Evolutionary conservation across 2,329 filamentous ascomycete species (phyloP), one percentile per base, ranked within the genome.

Genomic region (Epichloe bromicola): DNA sequence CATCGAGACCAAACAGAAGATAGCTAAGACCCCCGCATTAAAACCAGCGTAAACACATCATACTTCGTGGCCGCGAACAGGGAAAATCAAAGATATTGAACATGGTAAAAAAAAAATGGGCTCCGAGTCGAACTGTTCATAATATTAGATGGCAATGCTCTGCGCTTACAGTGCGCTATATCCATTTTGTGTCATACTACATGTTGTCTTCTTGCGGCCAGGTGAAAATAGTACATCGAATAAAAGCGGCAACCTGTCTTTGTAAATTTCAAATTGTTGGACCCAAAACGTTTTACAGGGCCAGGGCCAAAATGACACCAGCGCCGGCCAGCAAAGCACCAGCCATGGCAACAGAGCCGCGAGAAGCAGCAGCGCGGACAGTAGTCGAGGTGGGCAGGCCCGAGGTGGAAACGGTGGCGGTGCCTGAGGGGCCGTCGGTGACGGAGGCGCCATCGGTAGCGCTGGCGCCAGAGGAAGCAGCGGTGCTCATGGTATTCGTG

Each of bases 111-210:
- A 23, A 23, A 2, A 36, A 10, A 30, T 10, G 17, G n/a, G 14
- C 3, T 34, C 58, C 53, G 58, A 58, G 56, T 62, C 57, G 59
- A 62, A 62, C 42, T 54, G 26, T 56, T 54, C 63, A 59, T 57
- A 54, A 46, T 60, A 63, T 63, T 63, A 65, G 53, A 56, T 58
- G 59, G 55, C 56, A 56, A 3, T 60, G 62, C 62, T 61, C 57
- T 59, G 54, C 48, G 52, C 56, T 33, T 53, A 53, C 55, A 47
- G 48, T 44, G 26, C 46, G 45, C 30, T 36, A 47, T 50, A 14
- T 43, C 48, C 48, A 14, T 30, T 49, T 36, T 49, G 15, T 17
- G 33, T 54, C 54, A 54, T 54, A 52, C 55, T 61, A 61, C 58
- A 62, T 60, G 58, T 53, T 56, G 56, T 54, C 17, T 41, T 51